Conservation (phyloP, 2,329 filamentous ascomycete genomes). For the Pseudocercospora crystallina region DNA sequence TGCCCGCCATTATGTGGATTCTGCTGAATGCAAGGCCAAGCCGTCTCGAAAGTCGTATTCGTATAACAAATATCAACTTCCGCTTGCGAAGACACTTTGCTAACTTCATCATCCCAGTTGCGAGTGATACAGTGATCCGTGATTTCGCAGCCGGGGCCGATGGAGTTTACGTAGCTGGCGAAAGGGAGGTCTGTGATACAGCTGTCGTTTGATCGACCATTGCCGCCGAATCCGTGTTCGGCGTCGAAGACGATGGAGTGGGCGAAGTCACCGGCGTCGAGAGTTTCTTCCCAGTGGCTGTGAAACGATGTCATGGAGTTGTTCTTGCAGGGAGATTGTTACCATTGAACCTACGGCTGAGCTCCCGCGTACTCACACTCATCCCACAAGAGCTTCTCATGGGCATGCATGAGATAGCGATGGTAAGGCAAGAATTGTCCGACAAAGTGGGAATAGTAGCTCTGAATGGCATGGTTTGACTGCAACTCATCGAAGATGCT, state of each 20-base stretch:
- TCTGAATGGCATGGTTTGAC: slow-evolving; percentile 1
- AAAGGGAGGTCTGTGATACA: not conserved
- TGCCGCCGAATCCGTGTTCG: not conserved
- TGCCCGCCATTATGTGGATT: slow-evolving; percentile 5
- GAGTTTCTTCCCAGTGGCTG: slow-evolving; percentile 7
- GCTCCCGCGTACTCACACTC: slow-evolving; percentile 45
- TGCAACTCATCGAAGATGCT: slow-evolving; percentile 2
- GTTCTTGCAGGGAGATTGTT: too few relatives aligned
- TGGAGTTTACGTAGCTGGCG: not conserved
- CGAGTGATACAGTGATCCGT: not conserved
- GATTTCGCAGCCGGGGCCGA: not conserved
- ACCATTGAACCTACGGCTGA: slow-evolving; percentile 1
- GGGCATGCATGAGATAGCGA: slow-evolving; percentile 43
- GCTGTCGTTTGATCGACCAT: not conserved
- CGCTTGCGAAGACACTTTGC: not conserved
- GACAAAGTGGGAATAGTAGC: not conserved
- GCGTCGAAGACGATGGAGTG: slow-evolving; percentile 1
- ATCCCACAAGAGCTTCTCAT: slow-evolving; percentile 41
- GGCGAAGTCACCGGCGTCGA: not conserved
- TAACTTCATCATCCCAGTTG: slow-evolving; percentile 1
- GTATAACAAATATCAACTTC: not conserved
- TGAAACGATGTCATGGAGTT: too few relatives aligned
- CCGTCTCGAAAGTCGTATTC: slow-evolving; percentile 1
- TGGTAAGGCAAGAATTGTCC: slow-evolving; percentile 42
- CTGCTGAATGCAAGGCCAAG: not conserved